Evolutionary conservation across 306 rosid species (phyloP).

Genomic region (Quercus suber): DNA sequence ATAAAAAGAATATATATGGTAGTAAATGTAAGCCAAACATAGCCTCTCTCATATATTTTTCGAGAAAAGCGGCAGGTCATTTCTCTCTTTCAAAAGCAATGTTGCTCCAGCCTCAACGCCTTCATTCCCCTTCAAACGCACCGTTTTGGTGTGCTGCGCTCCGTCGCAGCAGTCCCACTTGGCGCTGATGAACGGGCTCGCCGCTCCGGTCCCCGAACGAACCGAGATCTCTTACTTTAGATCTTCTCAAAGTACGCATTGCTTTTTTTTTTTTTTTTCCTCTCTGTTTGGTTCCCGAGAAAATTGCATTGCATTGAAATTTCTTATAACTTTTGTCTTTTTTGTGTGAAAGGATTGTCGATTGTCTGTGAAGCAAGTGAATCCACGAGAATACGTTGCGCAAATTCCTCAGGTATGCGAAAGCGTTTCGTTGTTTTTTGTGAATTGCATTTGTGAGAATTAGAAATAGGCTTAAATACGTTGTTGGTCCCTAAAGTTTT

Average conservation of each 20-base stretch:
- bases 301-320: background rate
- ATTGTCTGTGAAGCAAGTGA: slow-evolving; percentile 79
- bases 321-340: background rate
- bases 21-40: no score
- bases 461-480: no score
- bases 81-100: no score
- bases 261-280: background rate
- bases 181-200: slow-evolving; percentile 26
- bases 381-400: slow-evolving; percentile 89
- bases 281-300: background rate
- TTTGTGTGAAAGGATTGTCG: slow-evolving; percentile 56
- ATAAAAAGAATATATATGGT: no score
- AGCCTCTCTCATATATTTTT: no score
- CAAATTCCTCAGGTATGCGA: slow-evolving; percentile 69
- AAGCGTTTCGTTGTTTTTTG: no score
- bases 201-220: slow-evolving; percentile 25
- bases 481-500: no score
- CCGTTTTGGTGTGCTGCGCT: background rate
- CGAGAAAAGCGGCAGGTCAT: no score
- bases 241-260: slow-evolving; percentile 65
- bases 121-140: slow-evolving; percentile 8
- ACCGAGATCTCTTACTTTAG: slow-evolving; percentile 67
- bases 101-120: slow-evolving; percentile 17
- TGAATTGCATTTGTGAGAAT: no score
- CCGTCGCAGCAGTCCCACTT: no score